Evolutionary conservation across 1,139 yeast genomes (phyloP).

Genomic region (Nakaseomyces sp.): DNA sequence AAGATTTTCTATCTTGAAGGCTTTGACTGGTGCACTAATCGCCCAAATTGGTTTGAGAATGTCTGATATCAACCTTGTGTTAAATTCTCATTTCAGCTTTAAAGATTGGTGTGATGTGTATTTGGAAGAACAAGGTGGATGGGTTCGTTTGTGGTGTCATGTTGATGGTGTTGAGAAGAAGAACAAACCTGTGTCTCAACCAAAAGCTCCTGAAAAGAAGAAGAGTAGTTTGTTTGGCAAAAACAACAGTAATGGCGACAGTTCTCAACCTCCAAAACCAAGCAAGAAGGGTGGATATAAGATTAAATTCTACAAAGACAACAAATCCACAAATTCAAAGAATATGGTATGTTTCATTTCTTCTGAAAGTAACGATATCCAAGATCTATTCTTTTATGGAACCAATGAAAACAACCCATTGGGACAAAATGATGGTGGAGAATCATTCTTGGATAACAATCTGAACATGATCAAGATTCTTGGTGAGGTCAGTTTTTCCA

Average conservation of each 20-base stretch:
- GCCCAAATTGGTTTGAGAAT: conserved; percentile 24
- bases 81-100: conserved; percentile 24
- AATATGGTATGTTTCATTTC: conserved; percentile 23
- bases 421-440: conserved; percentile 3
- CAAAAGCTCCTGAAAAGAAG: conserved; percentile 6
- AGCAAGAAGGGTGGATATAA: conserved; percentile 19
- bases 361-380: conserved; percentile 21
- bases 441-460: conserved; percentile 11
- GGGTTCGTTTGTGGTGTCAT: conserved; percentile 30
- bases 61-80: conserved; percentile 26
- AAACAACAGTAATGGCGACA: not conserved
- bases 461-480: conserved; percentile 17
- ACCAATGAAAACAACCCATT: conserved; percentile 8
- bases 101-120: conserved; percentile 32
- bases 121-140: conserved; percentile 24
- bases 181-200: not conserved
- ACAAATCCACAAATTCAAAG: conserved; percentile 18
- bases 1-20: conserved; percentile 21
- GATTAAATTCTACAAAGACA: conserved; percentile 27
- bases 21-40: conserved; percentile 27
- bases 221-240: conserved; percentile 1
- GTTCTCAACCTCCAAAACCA: not conserved
- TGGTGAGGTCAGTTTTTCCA: conserved; percentile 7
- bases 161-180: conserved; percentile 21
- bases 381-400: conserved; percentile 24